Percentiles rank a stretch among this genome's conserved stretches.
phyloP scores from a whole-genome alignment of 1,284 basidiomycete genomes.

The Somion occarium region DNA sequence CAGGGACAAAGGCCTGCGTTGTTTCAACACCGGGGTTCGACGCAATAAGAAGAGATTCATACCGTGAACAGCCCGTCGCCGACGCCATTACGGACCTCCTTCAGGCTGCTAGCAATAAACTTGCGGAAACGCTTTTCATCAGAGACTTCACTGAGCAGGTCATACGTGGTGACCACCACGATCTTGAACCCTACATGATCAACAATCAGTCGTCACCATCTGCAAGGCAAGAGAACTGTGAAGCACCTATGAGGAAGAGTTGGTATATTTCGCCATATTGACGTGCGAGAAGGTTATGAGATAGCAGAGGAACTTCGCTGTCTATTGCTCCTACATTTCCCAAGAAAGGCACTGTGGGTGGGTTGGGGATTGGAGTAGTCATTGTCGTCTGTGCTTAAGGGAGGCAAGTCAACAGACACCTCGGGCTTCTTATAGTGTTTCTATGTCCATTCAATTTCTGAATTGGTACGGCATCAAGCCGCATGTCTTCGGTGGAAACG shows the following conservation, averaged over 20 bases:
- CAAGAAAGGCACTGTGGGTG: conserved; percentile 38
- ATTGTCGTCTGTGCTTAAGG: conserved; percentile 10
- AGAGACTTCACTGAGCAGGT: conserved; percentile 36
- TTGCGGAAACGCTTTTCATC: conserved; percentile 44
- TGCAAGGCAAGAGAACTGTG: conserved; percentile 35
- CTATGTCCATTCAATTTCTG: too few relatives aligned
- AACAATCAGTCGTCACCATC: conserved; percentile 13
- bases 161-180: conserved; percentile 31
- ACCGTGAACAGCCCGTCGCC: conserved; percentile 43
- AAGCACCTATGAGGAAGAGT: conserved; percentile 35
- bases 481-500: neutral
- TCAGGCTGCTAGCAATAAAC: conserved; percentile 26
- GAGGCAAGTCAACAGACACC: too few relatives aligned
- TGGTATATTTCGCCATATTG: conserved; percentile 44
- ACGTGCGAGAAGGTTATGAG: conserved; percentile 35
- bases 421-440: too few relatives aligned
- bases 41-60: conserved; percentile 17
- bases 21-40: conserved; percentile 26
- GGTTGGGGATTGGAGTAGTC: conserved; percentile 33
- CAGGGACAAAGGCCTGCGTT: conserved; percentile 22
- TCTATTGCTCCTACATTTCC: conserved; percentile 38
- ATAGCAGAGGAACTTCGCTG: conserved; percentile 32
- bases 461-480: too few relatives aligned
- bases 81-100: conserved; percentile 35
- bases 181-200: conserved; percentile 23